Conservation (phyloP, 1,284 basidiomycete species). For the Naganishia albida region DNA sequence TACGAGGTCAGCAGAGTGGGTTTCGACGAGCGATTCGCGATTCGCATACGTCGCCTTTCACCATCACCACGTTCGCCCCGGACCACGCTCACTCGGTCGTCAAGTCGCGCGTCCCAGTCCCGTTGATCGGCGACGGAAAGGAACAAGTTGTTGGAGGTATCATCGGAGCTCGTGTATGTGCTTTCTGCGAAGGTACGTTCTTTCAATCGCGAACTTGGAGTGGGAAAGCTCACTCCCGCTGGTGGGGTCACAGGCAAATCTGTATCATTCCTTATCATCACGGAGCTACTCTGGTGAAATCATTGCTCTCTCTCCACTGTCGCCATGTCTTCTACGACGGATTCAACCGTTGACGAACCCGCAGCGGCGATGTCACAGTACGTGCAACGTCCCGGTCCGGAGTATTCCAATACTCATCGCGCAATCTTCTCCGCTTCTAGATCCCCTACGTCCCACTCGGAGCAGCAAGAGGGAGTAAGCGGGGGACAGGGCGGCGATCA, state of each 20-base stretch:
- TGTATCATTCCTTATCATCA: too few species aligned
- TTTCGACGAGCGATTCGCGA: background rate
- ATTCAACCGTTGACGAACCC: background rate
- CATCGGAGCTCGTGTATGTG: conserved; percentile 3
- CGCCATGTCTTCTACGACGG: too few species aligned
- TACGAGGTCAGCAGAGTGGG: too few species aligned
- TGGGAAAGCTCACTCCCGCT: too few species aligned
- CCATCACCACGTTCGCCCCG: background rate
- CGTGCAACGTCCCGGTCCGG: background rate
- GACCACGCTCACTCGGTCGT: background rate
- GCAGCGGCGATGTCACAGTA: background rate
- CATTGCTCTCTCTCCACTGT: background rate
- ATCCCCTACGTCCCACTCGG: too few species aligned
- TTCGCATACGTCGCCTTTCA: background rate
- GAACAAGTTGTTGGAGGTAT: background rate
- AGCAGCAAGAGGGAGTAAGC: too few species aligned
- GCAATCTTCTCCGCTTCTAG: too few species aligned
- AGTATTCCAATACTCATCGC: background rate
- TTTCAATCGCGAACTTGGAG: too few species aligned
- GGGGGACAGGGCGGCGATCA: too few species aligned
- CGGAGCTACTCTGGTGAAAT: background rate
- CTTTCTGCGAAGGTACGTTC: background rate
- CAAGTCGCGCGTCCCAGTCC: background rate
- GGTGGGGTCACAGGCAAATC: too few species aligned
- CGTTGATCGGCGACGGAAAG: conserved; percentile 18